Evolutionary conservation across 1,284 basidiomycete species (phyloP).

Genomic region (Mycena sp.): DNA sequence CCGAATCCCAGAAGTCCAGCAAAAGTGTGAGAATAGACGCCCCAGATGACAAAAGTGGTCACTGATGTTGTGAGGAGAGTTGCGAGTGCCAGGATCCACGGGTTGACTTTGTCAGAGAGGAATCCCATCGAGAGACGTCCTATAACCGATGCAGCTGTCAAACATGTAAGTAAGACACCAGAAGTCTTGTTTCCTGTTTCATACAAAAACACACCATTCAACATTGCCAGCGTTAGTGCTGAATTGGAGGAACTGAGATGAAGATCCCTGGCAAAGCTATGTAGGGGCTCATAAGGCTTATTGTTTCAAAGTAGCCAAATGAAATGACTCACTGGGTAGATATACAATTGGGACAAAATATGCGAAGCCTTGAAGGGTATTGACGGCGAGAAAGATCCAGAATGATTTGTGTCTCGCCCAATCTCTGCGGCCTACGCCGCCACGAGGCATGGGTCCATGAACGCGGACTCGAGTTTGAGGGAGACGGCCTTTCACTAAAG

Average conservation of each 20-base stretch:
- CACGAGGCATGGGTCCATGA: constrained; percentile 33
- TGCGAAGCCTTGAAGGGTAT: constrained; percentile 46
- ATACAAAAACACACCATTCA: constrained; percentile 37
- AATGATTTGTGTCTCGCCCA: constrained; percentile 40
- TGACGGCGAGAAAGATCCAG: constrained; percentile 43
- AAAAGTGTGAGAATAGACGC: constrained; percentile 45
- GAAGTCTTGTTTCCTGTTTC: background rate
- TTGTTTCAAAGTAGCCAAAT: background rate
- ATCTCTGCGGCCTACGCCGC: constrained; percentile 11
- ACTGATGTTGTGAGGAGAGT: constrained; percentile 42
- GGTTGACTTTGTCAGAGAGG: constrained; percentile 47
- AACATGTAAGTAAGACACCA: background rate
- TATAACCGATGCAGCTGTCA: constrained; percentile 40
- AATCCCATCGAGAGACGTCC: constrained; percentile 46
- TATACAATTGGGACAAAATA: constrained; percentile 45
- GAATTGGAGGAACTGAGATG: constrained; percentile 37
- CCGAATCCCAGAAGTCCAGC: constrained; percentile 46
- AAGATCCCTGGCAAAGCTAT: constrained; percentile 45
- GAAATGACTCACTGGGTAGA: constrained; percentile 1
- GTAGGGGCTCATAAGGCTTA: background rate
- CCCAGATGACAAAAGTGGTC: constrained; percentile 51
- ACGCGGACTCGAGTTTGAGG: constrained; percentile 37
- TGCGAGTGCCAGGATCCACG: constrained; percentile 45
- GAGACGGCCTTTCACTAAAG: constrained; percentile 46
- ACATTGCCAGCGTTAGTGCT: constrained; percentile 39